Evolutionary conservation across 2,329 filamentous ascomycete genomes (phyloP), one percentile per base, ranked within the genome.

Genomic region (Aspergillus sp.): DNA sequence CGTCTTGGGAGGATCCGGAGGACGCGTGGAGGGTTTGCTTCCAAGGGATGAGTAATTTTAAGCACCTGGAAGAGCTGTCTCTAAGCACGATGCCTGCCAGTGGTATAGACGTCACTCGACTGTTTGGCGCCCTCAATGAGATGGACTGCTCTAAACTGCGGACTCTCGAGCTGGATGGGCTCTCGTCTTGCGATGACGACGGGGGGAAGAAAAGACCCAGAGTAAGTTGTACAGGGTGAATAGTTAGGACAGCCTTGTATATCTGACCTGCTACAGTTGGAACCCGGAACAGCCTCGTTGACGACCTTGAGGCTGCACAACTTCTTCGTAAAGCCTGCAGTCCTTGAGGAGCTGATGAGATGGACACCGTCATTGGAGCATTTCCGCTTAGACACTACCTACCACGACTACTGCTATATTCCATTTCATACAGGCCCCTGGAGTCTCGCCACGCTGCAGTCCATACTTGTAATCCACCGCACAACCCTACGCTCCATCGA

Each of bases 391-490:
- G 35, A 49, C 21, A 31, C 15, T 11, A 49, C 23, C 6, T 55
- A 21, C 21, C 21, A 21, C 21, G 15, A 4, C n/a, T 17, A 23
- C 15, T 33, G 35, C 35, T 48, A 49, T 45, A 3, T 9, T 9
- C 5, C 8, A 7, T 21, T 21, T 21, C 21, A 1, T 4, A 12
- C 6, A 43, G 33, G 52, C 11, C 19, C 31, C n/a, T 56, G 53
- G 53, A 50, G 53, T 11, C 37, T 56, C n/a, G 46, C 53, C 12
- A 50, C 37, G 7, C 21, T 56, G 12, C 53, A 44, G 8, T 25
- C 53, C 4, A 43, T 56, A 15, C 52, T 55, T 2, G 14, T 27
- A 11, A 37, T 56, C n/a, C 40, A 56, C 37, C 31, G 17, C 9
- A 23, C 14, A 17, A 51, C 40, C 12, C 40, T 56, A 3, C 54